phyloP scores from a whole-genome alignment of 192 early-diverging fungal species.

The Rhizoclosmatium globosum region DNA sequence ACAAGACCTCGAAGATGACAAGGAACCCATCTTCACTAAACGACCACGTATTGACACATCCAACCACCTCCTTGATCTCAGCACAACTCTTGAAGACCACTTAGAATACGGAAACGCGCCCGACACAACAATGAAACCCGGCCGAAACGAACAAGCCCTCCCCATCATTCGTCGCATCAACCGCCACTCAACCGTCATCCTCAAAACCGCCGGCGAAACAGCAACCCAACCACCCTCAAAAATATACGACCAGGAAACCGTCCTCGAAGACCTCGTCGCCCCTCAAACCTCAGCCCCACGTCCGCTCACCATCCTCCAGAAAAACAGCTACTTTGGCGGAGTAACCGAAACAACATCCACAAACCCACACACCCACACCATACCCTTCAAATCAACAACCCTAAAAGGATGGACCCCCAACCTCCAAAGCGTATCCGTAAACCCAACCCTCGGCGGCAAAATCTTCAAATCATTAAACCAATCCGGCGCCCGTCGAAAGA shows the following conservation, averaged over 20 bases:
- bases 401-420: conserved; percentile 25
- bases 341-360: background rate
- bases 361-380: background rate
- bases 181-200: conserved; percentile 83
- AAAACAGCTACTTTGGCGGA: conserved; percentile 42
- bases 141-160: conserved; percentile 64
- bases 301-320: conserved; percentile 3
- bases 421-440: background rate
- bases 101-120: conserved; percentile 75
- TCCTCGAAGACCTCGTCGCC: conserved; percentile 71
- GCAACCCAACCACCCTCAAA: conserved; percentile 23
- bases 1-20: conserved; percentile 77
- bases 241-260: conserved; percentile 56
- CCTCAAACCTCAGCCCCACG: background rate
- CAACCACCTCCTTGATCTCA: conserved; percentile 80
- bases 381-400: background rate
- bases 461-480: conserved; percentile 30
- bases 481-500: conserved; percentile 22
- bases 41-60: conserved; percentile 63
- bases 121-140: conserved; percentile 84
- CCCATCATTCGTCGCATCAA: conserved; percentile 89
- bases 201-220: conserved; percentile 58
- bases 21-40: conserved; percentile 41
- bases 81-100: conserved; percentile 82
- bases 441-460: conserved; percentile 20